Conservation (phyloP, 176 grass and related monocot species). For the Carex pumila region DNA sequence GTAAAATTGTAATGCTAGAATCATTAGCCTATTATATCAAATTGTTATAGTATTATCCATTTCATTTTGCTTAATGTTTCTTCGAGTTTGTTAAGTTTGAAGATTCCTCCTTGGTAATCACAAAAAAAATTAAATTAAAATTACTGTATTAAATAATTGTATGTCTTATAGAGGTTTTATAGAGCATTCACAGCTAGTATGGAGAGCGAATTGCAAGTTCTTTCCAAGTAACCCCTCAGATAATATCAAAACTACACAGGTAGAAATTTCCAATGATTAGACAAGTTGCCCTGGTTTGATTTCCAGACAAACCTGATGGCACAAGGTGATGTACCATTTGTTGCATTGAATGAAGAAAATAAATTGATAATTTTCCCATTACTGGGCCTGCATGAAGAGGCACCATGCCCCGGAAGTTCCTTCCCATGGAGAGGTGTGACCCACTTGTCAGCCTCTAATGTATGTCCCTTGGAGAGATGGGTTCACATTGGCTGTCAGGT, state of each 20-base stretch:
- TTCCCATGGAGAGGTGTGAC: constrained; percentile 49
- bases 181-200: neutral
- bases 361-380: constrained; percentile 75
- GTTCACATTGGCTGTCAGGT: constrained; percentile 84
- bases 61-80: neutral
- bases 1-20: neutral
- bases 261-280: constrained; percentile 1
- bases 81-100: neutral
- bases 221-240: neutral
- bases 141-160: neutral
- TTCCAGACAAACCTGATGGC: constrained; percentile 29
- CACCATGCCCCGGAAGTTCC: constrained; percentile 29
- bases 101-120: neutral
- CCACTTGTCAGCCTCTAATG: constrained; percentile 34
- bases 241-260: neutral
- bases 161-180: neutral
- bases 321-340: constrained; percentile 54
- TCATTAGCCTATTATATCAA: neutral
- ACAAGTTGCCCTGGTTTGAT: neutral
- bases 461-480: constrained; percentile 80
- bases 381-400: constrained; percentile 57
- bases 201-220: neutral
- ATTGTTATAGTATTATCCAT: neutral
- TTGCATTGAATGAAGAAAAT: constrained; percentile 70
- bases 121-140: neutral